Conservation (phyloP, 768 basidiomycete species). For the Suillus decipiens region DNA sequence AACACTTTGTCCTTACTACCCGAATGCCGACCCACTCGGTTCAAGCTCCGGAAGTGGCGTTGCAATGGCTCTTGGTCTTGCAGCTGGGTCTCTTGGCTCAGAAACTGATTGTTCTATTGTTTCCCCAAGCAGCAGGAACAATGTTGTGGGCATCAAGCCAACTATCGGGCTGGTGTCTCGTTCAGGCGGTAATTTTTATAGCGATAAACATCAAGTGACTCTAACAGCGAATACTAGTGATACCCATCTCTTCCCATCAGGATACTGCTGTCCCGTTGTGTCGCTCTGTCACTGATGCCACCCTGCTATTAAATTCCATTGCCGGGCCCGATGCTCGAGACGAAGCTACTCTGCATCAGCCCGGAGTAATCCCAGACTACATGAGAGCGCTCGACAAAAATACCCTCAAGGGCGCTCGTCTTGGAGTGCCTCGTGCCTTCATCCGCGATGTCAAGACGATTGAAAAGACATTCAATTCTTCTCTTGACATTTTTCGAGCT, state of each 20-base stretch:
- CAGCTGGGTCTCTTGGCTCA: constrained; percentile 43
- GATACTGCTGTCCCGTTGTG: constrained; percentile 62
- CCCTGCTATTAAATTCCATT: constrained; percentile 53
- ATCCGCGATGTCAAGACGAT: constrained; percentile 25
- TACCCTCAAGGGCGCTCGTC: constrained; percentile 50
- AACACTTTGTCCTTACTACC: constrained; percentile 42
- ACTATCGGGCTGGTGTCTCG: constrained; percentile 43
- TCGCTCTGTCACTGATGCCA: constrained; percentile 55
- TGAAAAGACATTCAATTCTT: constrained; percentile 39
- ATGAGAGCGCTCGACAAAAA: constrained; percentile 50
- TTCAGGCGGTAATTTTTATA: constrained; percentile 29
- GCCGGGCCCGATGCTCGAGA: constrained; percentile 56
- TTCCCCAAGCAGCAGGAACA: constrained; percentile 41
- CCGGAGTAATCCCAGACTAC: constrained; percentile 53
- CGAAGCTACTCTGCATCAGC: constrained; percentile 52
- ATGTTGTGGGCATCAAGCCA: constrained; percentile 44
- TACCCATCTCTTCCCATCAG: constrained; percentile 58
- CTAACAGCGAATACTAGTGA: constrained; percentile 36
- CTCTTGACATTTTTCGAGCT: constrained; percentile 36
- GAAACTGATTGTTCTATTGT: constrained; percentile 52
- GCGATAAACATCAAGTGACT: neutral
- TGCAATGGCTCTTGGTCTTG: constrained; percentile 42
- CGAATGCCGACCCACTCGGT: constrained; percentile 41
- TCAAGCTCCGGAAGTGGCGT: constrained; percentile 47
- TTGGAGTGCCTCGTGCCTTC: constrained; percentile 52